Evolutionary conservation across 495 filamentous ascomycete genomes (phyloP), one percentile per base, ranked within the genome.

Genomic region (Xylaria castorea): DNA sequence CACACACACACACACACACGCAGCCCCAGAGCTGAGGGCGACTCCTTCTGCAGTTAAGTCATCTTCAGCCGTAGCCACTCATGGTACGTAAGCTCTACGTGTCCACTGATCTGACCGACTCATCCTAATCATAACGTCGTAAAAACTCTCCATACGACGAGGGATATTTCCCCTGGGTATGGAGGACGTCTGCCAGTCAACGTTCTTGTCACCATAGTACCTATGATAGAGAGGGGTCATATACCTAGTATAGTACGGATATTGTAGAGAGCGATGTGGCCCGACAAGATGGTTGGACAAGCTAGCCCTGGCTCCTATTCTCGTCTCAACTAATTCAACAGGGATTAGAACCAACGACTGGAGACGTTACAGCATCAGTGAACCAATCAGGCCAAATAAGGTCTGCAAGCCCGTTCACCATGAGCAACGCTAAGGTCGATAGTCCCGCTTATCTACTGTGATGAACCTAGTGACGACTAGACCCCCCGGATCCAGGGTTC

Each of bases 221-320:
- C n/a, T n/a, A n/a, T n/a, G n/a, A n/a, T 20, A 62, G 53, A 70
- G 48, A 62, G 67, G 50, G 53, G 22, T 55, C 25, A 3, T 16
- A 25, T n/a, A n/a, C n/a, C n/a, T n/a, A n/a, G n/a, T n/a, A n/a
- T n/a, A n/a, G n/a, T n/a, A n/a, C n/a, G 38, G 22, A 5, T 6
- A n/a, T 34, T 12, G 25, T 7, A 36, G 55, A 25, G 38, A 38
- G 25, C 20, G 18, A 68, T n/a, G 30, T 40, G 57, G 68, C 68
- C 68, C 68, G 68, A 42, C 68, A 51, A 63, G 27, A 63, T 71
- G 68, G 68, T 71, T 71, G 68, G 68, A 9, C 68, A 22, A 64
- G 42, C 58, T 51, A 51, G 58, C 57, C 58, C 68, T 70, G 51
- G 53, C 42, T 50, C 51, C 27, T 44, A 57, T 60, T 51, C 66